A percentile compares a stretch with the other conserved stretches of the same genome.
Conservation (phyloP, 139 green algal genomes). For the Chlorella sp. region DNA sequence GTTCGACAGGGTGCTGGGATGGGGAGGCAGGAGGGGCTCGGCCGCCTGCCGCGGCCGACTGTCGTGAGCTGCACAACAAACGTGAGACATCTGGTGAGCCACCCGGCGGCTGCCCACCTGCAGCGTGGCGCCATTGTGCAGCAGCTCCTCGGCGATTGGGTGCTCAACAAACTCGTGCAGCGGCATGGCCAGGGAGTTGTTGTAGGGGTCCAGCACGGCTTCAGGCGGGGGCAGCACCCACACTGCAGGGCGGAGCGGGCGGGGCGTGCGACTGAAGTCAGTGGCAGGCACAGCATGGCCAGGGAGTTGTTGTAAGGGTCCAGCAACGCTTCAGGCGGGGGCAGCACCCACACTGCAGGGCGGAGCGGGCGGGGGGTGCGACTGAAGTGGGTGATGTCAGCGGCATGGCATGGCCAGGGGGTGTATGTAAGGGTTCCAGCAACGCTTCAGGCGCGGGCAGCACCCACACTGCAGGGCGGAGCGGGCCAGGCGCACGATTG, state of each 20-base stretch:
- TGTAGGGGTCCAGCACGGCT: slow-evolving; percentile 72
- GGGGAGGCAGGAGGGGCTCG: no score
- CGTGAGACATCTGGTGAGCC: no score
- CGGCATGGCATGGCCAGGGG: no score
- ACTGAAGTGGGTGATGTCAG: no score
- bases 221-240: slow-evolving; percentile 42
- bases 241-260: background rate
- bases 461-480: background rate
- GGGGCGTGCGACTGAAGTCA: background rate
- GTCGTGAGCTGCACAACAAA: no score
- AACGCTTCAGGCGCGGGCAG: background rate
- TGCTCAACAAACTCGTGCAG: slow-evolving; percentile 81
- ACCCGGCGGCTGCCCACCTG: slow-evolving; percentile 54
- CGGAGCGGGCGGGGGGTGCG: background rate
- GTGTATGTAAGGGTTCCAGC: background rate
- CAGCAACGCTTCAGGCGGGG: background rate
- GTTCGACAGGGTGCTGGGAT: no score
- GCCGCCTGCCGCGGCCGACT: no score
- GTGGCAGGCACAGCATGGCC: no score
- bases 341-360: background rate
- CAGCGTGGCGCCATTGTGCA: slow-evolving; percentile 80
- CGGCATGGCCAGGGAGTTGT: slow-evolving; percentile 81
- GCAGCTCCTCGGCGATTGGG: slow-evolving; percentile 71
- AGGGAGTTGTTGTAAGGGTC: background rate
- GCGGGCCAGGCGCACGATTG: background rate